Evolutionary conservation across 108 stramenopile genomes (phyloP), one percentile per base, ranked within the genome.

Genomic region (Pseudonitzschia pungens): DNA sequence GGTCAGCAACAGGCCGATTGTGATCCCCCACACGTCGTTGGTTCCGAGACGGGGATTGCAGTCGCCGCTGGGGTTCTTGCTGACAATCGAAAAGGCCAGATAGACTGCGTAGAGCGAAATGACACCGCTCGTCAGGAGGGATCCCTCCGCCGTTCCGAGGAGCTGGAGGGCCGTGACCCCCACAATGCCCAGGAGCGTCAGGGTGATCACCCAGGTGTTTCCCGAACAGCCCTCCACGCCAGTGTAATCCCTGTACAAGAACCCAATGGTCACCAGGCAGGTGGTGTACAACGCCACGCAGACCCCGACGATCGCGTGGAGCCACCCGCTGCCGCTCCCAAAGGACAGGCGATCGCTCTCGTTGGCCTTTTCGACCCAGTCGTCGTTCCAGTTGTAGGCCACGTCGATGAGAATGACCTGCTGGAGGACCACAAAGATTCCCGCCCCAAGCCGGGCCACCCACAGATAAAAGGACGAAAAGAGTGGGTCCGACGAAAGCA

Each of bases 311-410:
- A 91, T 89, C 4, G 83, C 89, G 28, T 84, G 82, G 92, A 78
- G 54, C 93, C 93, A 94, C 4, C 71, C 59, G 32, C 65, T 72
- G 0, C 90, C 93, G 56, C 71, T 79, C 10, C 92, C 94, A 78
- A 87, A 92, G 21, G 79, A 75, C 36, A 90, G 55, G 2, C 87
- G 77, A 75, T 92, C 94, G 10, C 79, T 74, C 54, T 85, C 71
- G 78, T 92, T 84, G 4, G 94, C 86, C 52, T 80, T 83, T 43
- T 88, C 87, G 21, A 95, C 91, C 89, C 89, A 91, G 44, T 75
- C 70, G 43, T 95, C 94, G 70, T 95, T 95, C 87, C 87, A 89
- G 69, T 91, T 88, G 70, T 92, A 95, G 14, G 94, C 94, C 18
- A 95, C 48, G 74, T 95, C 94, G 73, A 95, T 86, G 16, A 95